phyloP scores from a whole-genome alignment of 768 basidiomycete species.

The Termitomyces eurrhizus region DNA sequence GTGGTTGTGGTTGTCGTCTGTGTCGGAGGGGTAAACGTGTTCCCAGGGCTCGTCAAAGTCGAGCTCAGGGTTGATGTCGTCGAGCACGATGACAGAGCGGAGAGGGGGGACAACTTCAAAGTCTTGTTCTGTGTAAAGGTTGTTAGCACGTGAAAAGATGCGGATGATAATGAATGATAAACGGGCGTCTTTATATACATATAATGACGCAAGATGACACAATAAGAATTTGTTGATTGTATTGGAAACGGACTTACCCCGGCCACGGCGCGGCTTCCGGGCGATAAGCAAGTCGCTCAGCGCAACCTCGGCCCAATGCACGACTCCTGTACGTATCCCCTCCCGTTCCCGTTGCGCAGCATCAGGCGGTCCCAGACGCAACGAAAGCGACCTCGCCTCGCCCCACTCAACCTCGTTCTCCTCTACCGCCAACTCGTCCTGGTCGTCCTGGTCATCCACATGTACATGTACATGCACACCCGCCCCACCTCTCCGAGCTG shows the following conservation, averaged over 20 bases:
- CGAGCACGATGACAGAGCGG: constrained; percentile 54
- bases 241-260: constrained; percentile 29
- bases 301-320: constrained; percentile 12
- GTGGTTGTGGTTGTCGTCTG: constrained; percentile 24
- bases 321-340: neutral
- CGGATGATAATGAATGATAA: neutral
- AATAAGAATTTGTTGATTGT: neutral
- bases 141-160: constrained; percentile 1
- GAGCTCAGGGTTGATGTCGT: constrained; percentile 42
- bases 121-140: constrained; percentile 35
- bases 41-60: constrained; percentile 58
- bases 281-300: constrained; percentile 23
- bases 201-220: neutral
- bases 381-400: constrained; percentile 1
- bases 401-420: constrained; percentile 16
- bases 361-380: neutral
- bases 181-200: neutral
- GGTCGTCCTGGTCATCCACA: neutral
- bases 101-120: constrained; percentile 55
- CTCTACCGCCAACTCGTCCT: constrained; percentile 3
- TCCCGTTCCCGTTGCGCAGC: neutral
- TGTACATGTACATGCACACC: neutral
- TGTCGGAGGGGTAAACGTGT: constrained; percentile 40
- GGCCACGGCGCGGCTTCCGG: constrained; percentile 36
- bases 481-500: neutral